Percentiles rank a stretch among this genome's conserved stretches.
Conservation (phyloP, 345 rosid genomes). For the Brassica cretica region DNA sequence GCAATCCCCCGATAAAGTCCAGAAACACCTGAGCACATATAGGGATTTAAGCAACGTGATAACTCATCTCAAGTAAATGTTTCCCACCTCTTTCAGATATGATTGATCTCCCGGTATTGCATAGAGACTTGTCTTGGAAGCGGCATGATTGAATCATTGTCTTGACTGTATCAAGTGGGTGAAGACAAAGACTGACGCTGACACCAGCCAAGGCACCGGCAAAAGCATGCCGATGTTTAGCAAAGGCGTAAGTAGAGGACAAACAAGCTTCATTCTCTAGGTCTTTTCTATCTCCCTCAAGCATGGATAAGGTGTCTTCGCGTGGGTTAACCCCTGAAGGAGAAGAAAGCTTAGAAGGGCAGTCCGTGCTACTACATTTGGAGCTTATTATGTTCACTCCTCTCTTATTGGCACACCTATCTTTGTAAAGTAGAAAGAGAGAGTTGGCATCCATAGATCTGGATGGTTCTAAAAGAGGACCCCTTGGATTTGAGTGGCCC, state of each 20-base stretch:
- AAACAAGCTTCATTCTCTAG: constrained; percentile 34
- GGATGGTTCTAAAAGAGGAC: constrained; percentile 28
- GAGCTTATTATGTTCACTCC: constrained; percentile 38
- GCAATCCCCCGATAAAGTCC: constrained; percentile 87
- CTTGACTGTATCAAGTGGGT: constrained; percentile 89
- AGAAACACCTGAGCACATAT: constrained; percentile 55
- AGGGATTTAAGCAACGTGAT: constrained; percentile 7
- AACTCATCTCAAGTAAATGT: not conserved
- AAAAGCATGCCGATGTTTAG: constrained; percentile 86
- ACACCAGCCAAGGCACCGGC: constrained; percentile 88
- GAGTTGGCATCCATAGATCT: constrained; percentile 47
- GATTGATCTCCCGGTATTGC: constrained; percentile 64
- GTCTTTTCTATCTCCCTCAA: constrained; percentile 33
- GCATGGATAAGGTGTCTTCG: constrained; percentile 28
- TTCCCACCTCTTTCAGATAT: constrained; percentile 80
- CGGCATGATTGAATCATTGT: constrained; percentile 74
- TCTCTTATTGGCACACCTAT: constrained; percentile 36
- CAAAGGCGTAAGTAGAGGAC: constrained; percentile 37
- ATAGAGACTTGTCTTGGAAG: constrained; percentile 73
- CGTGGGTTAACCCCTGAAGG: constrained; percentile 35
- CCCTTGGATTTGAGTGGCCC: constrained; percentile 29
- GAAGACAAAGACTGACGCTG: constrained; percentile 86
- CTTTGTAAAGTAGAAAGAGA: constrained; percentile 43
- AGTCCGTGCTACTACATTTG: constrained; percentile 38
- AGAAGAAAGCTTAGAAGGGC: constrained; percentile 39